A percentile compares a stretch with the other conserved stretches of the same genome.
These are phyloP conservation scores for Eucalyptus curtisii DNA, from an alignment of 345 rosid species.

Conservation along the genomic window DNA sequence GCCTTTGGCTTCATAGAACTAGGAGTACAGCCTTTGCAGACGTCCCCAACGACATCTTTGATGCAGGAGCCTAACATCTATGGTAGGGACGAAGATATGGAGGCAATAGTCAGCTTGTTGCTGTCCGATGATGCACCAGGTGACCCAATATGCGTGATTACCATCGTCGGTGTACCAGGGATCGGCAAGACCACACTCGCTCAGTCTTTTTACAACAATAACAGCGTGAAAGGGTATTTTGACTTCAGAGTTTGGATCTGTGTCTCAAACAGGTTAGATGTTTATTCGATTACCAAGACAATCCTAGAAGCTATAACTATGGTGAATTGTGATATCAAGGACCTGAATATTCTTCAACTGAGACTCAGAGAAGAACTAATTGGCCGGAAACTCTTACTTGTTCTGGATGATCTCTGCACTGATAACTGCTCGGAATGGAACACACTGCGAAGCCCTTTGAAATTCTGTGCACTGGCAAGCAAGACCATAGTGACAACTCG, in stretches of 20 bases:
- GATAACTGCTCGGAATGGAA: slow-evolving; percentile 7
- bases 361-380: neutral
- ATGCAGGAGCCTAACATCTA: neutral
- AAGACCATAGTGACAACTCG: slow-evolving; percentile 10
- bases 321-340: neutral
- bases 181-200: neutral
- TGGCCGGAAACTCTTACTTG: slow-evolving; percentile 6
- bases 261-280: neutral
- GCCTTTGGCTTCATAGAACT: neutral
- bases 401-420: slow-evolving; percentile 17
- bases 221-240: neutral
- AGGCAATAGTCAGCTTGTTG: neutral
- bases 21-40: neutral
- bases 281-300: neutral
- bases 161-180: neutral
- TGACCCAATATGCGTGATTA: neutral
- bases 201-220: neutral
- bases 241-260: slow-evolving; percentile 10
- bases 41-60: neutral
- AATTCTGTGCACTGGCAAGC: slow-evolving; percentile 1
- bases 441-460: neutral
- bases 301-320: slow-evolving; percentile 1
- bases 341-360: slow-evolving; percentile 9
- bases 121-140: neutral
- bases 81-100: slow-evolving; percentile 11